Conservation (phyloP, 2,329 filamentous ascomycete genomes). For the Exophiala bonariae region DNA sequence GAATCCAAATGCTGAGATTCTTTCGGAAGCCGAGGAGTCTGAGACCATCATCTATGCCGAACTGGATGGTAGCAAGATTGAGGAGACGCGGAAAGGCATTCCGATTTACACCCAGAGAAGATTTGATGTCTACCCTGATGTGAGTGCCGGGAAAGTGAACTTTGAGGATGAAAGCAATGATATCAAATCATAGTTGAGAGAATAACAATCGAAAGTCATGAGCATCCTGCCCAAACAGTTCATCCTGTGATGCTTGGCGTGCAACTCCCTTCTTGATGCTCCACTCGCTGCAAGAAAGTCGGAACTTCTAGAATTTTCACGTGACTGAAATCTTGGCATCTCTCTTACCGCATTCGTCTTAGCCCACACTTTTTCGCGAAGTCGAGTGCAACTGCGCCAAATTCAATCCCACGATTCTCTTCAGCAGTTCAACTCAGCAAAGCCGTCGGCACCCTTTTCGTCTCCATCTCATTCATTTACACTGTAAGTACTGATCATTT, state of each 20-base stretch:
- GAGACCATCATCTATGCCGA: constrained; percentile 77
- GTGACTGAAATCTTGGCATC: constrained; percentile 24
- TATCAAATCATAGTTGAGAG: background rate
- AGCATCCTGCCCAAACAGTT: background rate
- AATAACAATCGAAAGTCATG: too few relatives aligned
- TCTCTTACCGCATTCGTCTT: constrained; percentile 9
- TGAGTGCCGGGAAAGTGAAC: constrained; percentile 61
- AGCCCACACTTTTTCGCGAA: constrained; percentile 12
- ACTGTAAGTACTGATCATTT: constrained; percentile 9
- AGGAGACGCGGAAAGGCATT: constrained; percentile 76
- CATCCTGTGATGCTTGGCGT: constrained; percentile 4
- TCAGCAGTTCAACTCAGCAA: constrained; percentile 5
- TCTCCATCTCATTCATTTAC: background rate
- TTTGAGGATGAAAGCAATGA: constrained; percentile 35
- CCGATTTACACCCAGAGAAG: constrained; percentile 80
- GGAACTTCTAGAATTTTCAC: too few relatives aligned
- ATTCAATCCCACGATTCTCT: constrained; percentile 7
- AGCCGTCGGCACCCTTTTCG: background rate
- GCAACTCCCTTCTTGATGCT: background rate
- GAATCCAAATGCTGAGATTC: constrained; percentile 81
- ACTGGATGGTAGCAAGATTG: constrained; percentile 67
- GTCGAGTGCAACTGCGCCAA: constrained; percentile 5
- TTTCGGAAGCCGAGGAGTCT: constrained; percentile 74
- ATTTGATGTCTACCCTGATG: constrained; percentile 94
- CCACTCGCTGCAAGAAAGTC: background rate